Evolutionary conservation across 176 grass and related monocot genomes (phyloP).

Genomic region (Secale cereale): DNA sequence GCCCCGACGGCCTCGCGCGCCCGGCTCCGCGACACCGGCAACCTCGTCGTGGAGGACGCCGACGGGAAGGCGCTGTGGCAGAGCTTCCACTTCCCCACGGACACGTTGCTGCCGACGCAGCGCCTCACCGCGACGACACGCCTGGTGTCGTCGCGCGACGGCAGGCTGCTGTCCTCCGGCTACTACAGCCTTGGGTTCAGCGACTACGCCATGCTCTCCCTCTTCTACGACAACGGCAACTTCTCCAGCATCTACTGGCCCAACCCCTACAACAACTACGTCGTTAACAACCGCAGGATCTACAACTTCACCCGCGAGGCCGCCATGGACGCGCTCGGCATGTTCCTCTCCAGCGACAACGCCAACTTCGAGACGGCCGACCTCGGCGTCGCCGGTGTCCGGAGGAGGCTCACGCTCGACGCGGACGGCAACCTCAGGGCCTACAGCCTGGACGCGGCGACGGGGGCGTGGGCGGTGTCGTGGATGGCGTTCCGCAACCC

Average conservation of each 20-base stretch:
- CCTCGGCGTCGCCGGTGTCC: conserved; percentile 8
- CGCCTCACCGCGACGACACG: conserved; percentile 21
- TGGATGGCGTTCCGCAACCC: conserved; percentile 47
- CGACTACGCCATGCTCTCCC: conserved; percentile 55
- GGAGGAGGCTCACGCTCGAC: conserved; percentile 59
- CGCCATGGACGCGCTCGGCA: conserved; percentile 35
- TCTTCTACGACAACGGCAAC: conserved; percentile 50
- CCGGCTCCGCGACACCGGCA: conserved; percentile 28
- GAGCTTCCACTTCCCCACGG: conserved; percentile 54
- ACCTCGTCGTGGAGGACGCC: conserved; percentile 27
- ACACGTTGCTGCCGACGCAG: conserved; percentile 56
- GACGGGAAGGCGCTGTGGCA: conserved; percentile 28
- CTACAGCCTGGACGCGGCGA: conserved; percentile 44
- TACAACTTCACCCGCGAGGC: conserved; percentile 55
- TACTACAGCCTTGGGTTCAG: conserved; percentile 52
- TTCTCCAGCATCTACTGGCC: conserved; percentile 72
- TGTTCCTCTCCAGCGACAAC: conserved; percentile 54
- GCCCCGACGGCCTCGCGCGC: background rate
- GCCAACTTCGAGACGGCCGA: conserved; percentile 45
- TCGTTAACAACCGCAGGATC: conserved; percentile 41
- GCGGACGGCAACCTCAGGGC: conserved; percentile 63
- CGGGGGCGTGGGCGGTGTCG: conserved; percentile 24
- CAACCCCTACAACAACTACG: conserved; percentile 28
- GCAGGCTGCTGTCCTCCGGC: conserved; percentile 26
- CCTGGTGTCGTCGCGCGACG: conserved; percentile 28